phyloP scores from a whole-genome alignment of 2,329 filamentous ascomycete species.

The Paecilomyces formosus region DNA sequence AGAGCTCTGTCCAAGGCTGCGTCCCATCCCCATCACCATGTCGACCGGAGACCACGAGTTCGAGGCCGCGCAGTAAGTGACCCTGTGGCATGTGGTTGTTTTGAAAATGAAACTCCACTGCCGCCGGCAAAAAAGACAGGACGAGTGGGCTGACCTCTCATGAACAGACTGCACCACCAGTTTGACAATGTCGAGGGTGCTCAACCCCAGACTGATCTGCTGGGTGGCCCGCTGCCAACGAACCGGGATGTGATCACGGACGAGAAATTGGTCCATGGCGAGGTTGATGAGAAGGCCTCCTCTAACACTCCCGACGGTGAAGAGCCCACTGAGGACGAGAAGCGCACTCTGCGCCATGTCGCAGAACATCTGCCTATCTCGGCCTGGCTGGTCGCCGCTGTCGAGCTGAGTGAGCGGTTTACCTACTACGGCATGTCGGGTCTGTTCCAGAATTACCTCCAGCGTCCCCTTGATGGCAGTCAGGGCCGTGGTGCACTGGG shows the following conservation, averaged over 20 bases:
- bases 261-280: conserved; percentile 2
- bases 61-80: neutral
- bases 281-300: conserved; percentile 24
- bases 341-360: conserved; percentile 43
- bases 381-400: conserved; percentile 50
- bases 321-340: conserved; percentile 48
- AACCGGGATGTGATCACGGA: neutral
- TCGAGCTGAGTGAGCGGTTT: conserved; percentile 53
- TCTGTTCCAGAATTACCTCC: conserved; percentile 51
- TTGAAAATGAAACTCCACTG: neutral
- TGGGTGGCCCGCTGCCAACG: conserved; percentile 3
- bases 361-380: conserved; percentile 49
- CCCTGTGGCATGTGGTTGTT: neutral
- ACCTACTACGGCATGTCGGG: conserved; percentile 51
- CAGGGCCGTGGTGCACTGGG: conserved; percentile 35
- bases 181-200: conserved; percentile 4
- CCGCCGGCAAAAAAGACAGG: neutral
- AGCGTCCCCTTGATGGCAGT: conserved; percentile 32
- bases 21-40: neutral
- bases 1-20: neutral
- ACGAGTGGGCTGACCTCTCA: neutral
- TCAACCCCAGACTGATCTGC: conserved; percentile 4
- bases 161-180: conserved; percentile 4
- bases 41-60: neutral
- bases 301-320: conserved; percentile 37